These are phyloP conservation scores for Seminavis robusta DNA, from an alignment of 108 stramenopile species.

Conservation along the genomic window DNA sequence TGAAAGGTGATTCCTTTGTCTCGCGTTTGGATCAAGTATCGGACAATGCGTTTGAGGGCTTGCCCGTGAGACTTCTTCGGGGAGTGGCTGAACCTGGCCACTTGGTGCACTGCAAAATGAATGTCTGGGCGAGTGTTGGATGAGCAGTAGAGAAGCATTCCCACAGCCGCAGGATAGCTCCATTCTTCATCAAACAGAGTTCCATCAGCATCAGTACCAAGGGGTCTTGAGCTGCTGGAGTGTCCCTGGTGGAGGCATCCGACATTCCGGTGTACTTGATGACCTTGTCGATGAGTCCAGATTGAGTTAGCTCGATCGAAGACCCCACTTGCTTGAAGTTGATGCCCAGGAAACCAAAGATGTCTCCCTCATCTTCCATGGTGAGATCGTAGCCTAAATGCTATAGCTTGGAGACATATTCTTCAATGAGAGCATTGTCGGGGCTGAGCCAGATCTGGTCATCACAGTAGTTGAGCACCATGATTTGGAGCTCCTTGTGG, in stretches of 20 bases:
- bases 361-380: too few relatives aligned
- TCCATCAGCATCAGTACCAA: slow-evolving; percentile 14
- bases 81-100: slow-evolving; percentile 23
- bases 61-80: slow-evolving; percentile 31
- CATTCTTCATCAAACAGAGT: slow-evolving; percentile 9
- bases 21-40: slow-evolving; percentile 25
- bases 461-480: too few relatives aligned
- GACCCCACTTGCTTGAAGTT: too few relatives aligned
- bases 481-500: too few relatives aligned
- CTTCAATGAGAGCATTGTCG: too few relatives aligned
- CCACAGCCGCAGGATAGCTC: slow-evolving; percentile 29
- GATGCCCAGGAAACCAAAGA: too few relatives aligned
- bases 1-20: slow-evolving; percentile 20
- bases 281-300: slow-evolving; percentile 9
- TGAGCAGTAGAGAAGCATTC: slow-evolving; percentile 29
- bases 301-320: slow-evolving; percentile 13
- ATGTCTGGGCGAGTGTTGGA: slow-evolving; percentile 25
- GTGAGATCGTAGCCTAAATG: too few relatives aligned
- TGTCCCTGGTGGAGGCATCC: not conserved
- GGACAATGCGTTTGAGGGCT: slow-evolving; percentile 26
- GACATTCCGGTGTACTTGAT: slow-evolving; percentile 1
- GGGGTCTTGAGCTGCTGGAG: slow-evolving; percentile 11
- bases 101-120: slow-evolving; percentile 25
- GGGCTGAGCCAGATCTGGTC: too few relatives aligned
- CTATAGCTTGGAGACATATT: too few relatives aligned